Conservation (phyloP, 1,139 yeast genomes). For the Suhomyces wounanorum region DNA sequence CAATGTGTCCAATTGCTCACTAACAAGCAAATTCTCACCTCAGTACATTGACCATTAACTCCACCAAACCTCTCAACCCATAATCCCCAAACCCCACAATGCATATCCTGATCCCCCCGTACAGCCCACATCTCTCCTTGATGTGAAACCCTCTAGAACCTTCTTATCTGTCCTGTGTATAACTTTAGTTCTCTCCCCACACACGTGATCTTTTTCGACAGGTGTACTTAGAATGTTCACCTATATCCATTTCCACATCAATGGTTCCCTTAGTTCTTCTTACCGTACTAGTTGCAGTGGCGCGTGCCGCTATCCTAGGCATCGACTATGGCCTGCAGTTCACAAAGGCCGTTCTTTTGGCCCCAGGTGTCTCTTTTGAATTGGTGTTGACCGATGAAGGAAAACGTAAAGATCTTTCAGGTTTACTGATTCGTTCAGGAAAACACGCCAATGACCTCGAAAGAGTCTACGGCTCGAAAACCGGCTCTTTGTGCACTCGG, state of each 20-base stretch:
- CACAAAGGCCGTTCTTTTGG: conserved; percentile 85
- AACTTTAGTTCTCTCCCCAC: conserved; percentile 1
- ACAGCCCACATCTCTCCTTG: background rate
- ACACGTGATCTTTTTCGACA: conserved; percentile 2
- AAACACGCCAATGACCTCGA: conserved; percentile 50
- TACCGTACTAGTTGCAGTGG: conserved; percentile 16
- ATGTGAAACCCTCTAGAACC: background rate
- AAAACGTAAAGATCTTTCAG: conserved; percentile 84
- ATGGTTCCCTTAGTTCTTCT: conserved; percentile 10
- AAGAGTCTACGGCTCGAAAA: conserved; percentile 78
- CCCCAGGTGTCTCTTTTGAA: conserved; percentile 89
- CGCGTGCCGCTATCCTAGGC: conserved; percentile 70
- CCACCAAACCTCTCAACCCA: no score
- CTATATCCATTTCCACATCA: background rate
- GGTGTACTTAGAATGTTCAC: conserved; percentile 3
- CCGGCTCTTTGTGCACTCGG: conserved; percentile 68
- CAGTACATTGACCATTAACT: no score
- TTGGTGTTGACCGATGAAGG: conserved; percentile 87
- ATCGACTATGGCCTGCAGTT: conserved; percentile 88
- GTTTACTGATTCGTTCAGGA: conserved; percentile 61
- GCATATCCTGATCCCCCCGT: no score
- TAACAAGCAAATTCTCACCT: no score
- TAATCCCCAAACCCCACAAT: no score
- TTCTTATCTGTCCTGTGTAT: background rate
- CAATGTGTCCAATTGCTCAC: no score